Evolutionary conservation across 2,329 filamentous ascomycete genomes (phyloP), one percentile per base, ranked within the genome.

Genomic region (Fusarium sp.): DNA sequence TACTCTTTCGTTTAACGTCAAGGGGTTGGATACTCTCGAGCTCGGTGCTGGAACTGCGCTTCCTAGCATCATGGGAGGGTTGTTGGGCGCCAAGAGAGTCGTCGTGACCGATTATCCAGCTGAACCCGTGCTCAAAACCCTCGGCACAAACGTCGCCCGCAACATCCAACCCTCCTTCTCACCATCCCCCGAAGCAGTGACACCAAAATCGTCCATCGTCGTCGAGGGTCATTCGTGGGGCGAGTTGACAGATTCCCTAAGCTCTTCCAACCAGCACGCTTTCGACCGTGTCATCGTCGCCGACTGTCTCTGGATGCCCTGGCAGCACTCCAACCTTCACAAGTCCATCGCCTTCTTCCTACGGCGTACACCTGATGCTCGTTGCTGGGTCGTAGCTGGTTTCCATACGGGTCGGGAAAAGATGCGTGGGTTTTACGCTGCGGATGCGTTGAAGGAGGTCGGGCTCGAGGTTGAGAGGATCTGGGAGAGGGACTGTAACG

Each of bases 281-380:
- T 94, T 91, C 78, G 90, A 90, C 54, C 88, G 91, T 67, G 85
- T 95, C 45, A 82, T 94, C n/a, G 91, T 90, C 0, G 91, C 92
- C 71, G 92, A 95, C 82, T 94, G 92, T 78, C 86, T 93, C 66
- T 95, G 93, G 92, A 94, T 94, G 91, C 89, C 90, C 2, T 88
- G 88, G 84, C 89, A 94, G 84, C 93, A 95, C 81, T 86, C 82
- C n/a, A 92, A 91, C 80, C 86, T 95, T 29, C 87, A 87, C 56
- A 81, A 79, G 48, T 93, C 91, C 27, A 89, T 94, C 78, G 81
- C 86, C 6, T 89, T 90, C 81, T 93, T 94, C 78, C 84, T 94
- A 20, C 83, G 80, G 13, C 81, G 78, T 4, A 76, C 82, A 2
- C 39, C 77, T 9, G 80, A 77, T 18, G 88, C 90, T 3, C 85